Base-by-base conservation (phyloP, 1,139 yeast genomes). In the Scheffersomyces titani region DNA sequence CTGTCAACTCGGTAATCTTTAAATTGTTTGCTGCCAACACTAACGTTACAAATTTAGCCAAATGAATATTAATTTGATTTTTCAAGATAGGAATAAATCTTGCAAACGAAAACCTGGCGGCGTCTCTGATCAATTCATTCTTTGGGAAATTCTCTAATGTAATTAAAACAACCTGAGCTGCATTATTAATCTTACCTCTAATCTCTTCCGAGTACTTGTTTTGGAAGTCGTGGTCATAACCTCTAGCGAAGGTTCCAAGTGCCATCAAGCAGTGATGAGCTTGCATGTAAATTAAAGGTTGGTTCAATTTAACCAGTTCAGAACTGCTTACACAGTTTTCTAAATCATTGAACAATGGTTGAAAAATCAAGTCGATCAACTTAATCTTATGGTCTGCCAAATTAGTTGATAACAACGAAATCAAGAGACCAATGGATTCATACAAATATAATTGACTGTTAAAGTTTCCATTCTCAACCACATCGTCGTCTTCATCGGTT, bases 181-280 rank as follows among this genome's bases (percentile, higher is more conserved):
- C 90, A 63, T 86, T 86, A 58, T 83, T 78, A 63, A 91, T 84
- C 66, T 87, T 89, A 56, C 76, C 80, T 19, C 82, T 74, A 22
- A 83, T 68, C 51, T 74, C 78, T 22, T 59, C 60, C 62, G 65
- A 63, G 71, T 59, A 67, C 49, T 70, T 72, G 44, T 66, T 68
- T 45, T 68, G 67, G 36, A 63, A 63, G 52, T 76, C 80, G 52
- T 80, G 80, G 61, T 86, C 89, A 64, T 90, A 87, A 1, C 98
- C 98, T 67, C 94, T 84, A 2, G 93, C 90, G 66, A 93, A 82
- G 0, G 97, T 91, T 46, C 98, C 98, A 54, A 94, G 84, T 0
- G 98, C 94, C 86, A 91, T 85, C 52, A 96, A 75, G 49, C 88
- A 83, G 70, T 94, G 98, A 70, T 94, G 97, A 2, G 92, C 88